Evolutionary conservation across 2,329 filamentous ascomycete genomes (phyloP).

Genomic region (Clarireedia sp.): DNA sequence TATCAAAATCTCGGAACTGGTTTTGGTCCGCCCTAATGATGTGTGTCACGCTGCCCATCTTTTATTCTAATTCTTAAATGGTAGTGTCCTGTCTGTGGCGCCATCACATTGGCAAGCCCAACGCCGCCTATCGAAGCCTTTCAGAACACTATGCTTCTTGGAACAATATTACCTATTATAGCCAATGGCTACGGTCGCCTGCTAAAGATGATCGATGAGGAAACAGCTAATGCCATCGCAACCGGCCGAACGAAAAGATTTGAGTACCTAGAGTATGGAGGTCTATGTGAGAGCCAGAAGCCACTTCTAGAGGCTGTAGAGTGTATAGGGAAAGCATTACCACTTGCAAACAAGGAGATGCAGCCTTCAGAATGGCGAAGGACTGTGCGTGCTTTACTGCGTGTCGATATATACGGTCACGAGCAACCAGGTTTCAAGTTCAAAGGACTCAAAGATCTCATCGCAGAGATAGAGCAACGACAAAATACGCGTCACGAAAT

Average conservation of each 20-base stretch:
- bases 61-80: neutral
- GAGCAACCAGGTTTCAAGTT: constrained; percentile 28
- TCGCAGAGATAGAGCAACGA: constrained; percentile 44
- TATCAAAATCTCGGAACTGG: no score
- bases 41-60: no score
- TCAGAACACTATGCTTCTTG: constrained; percentile 52
- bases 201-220: constrained; percentile 46
- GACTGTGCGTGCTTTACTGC: constrained; percentile 45
- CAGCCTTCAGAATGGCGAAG: constrained; percentile 47
- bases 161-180: constrained; percentile 48
- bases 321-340: neutral
- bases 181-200: constrained; percentile 50
- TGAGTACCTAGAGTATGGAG: constrained; percentile 25
- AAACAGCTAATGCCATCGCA: constrained; percentile 37
- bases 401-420: constrained; percentile 50
- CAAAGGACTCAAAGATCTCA: constrained; percentile 46
- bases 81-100: constrained; percentile 41
- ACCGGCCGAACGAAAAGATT: constrained; percentile 32
- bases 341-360: constrained; percentile 30
- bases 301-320: constrained; percentile 8
- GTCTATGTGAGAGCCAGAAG: constrained; percentile 14
- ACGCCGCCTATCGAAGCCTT: constrained; percentile 41
- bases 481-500: constrained; percentile 41
- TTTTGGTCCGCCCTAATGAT: neutral
- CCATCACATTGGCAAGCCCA: constrained; percentile 31